phyloP scores from a whole-genome alignment of 192 early-diverging fungal species.

The Podila clonocystis region DNA sequence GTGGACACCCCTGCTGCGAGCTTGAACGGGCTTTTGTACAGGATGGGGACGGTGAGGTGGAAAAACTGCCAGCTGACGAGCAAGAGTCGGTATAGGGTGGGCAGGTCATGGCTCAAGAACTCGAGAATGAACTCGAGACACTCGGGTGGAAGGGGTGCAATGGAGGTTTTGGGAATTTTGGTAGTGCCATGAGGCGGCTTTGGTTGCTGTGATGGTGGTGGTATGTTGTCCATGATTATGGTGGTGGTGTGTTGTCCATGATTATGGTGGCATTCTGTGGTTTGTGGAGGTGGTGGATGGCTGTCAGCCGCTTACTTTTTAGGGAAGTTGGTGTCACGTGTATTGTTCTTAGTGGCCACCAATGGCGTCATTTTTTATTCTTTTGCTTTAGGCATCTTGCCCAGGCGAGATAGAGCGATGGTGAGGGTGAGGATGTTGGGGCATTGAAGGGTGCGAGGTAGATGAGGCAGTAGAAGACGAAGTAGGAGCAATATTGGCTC shows the following conservation, averaged over 20 bases:
- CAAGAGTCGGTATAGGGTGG: constrained; percentile 20
- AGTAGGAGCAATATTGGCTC: not conserved
- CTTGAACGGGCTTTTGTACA: constrained; percentile 39
- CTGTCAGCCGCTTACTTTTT: too few relatives aligned
- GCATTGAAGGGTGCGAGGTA: not conserved
- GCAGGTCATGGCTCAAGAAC: constrained; percentile 21
- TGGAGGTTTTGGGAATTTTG: not conserved
- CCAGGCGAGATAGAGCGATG: not conserved
- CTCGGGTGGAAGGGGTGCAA: constrained; percentile 20
- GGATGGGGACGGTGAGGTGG: constrained; percentile 30
- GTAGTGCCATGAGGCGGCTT: too few relatives aligned
- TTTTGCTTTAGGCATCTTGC: too few relatives aligned
- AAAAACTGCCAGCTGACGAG: constrained; percentile 35
- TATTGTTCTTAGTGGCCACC: too few relatives aligned
- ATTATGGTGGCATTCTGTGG: not conserved
- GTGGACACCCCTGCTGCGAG: constrained; percentile 12
- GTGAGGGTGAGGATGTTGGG: not conserved
- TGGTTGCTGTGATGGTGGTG: too few relatives aligned
- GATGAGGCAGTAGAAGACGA: not conserved
- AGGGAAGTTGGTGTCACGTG: too few relatives aligned
- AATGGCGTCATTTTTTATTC: too few relatives aligned
- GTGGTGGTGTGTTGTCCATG: not conserved
- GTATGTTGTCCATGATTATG: not conserved
- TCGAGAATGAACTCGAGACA: constrained; percentile 41
- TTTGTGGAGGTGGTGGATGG: too few relatives aligned